phyloP scores from a whole-genome alignment of 2,329 filamentous ascomycete species.

The Epichloe festucae region DNA sequence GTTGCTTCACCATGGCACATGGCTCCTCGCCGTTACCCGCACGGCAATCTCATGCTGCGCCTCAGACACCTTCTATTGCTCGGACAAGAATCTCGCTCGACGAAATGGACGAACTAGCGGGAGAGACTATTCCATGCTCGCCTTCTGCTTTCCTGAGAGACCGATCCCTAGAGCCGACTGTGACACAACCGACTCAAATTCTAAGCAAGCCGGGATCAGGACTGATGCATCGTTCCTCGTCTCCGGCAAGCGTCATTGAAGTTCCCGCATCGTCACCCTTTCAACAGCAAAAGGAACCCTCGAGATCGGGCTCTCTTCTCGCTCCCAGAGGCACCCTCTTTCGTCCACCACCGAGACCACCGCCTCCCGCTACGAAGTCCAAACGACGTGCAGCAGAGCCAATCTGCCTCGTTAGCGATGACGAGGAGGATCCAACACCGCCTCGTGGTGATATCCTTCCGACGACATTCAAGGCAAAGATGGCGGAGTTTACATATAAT shows the following conservation, averaged over 20 bases:
- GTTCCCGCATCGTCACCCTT: constrained; percentile 83
- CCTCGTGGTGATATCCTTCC: constrained; percentile 50
- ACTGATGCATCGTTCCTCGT: constrained; percentile 23
- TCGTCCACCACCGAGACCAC: constrained; percentile 30
- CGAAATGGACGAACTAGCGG: constrained; percentile 32
- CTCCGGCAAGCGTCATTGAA: constrained; percentile 45
- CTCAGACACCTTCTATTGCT: constrained; percentile 15
- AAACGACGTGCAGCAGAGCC: constrained; percentile 27
- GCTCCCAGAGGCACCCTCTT: constrained; percentile 66
- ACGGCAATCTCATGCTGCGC: constrained; percentile 16
- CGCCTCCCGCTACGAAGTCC: constrained; percentile 12
- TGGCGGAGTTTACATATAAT: constrained; percentile 32
- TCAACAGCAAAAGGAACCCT: constrained; percentile 21
- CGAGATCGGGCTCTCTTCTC: constrained; percentile 43
- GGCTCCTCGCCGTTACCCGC: constrained; percentile 20
- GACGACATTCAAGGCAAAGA: constrained; percentile 36
- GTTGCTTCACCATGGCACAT: constrained; percentile 14
- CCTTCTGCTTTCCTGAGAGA: constrained; percentile 23
- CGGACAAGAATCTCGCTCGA: constrained; percentile 14
- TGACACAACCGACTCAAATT: constrained; percentile 35
- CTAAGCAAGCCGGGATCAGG: constrained; percentile 26
- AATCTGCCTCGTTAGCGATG: constrained; percentile 37
- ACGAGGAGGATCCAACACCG: constrained; percentile 32
- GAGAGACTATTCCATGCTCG: constrained; percentile 33
- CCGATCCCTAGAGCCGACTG: constrained; percentile 8